A percentile compares a stretch with the other conserved stretches of the same genome.
These are phyloP conservation scores for Picochlorum sp. DNA, from an alignment of 139 green algal species.

Conservation along the genomic window DNA sequence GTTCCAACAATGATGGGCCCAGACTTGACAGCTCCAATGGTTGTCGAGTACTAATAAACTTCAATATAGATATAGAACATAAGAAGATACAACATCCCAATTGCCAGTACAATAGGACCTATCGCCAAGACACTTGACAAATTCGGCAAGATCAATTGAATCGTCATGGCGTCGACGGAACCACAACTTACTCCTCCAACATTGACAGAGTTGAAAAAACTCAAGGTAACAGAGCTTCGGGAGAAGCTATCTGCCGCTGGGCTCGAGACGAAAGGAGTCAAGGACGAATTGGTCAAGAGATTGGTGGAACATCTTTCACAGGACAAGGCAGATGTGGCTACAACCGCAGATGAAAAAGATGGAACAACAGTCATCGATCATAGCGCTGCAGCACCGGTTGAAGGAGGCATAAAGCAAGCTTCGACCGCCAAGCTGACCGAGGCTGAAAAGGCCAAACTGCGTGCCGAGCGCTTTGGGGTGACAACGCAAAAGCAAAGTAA, in stretches of 20 bases:
- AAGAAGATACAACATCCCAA: too few relatives aligned
- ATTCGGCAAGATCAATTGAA: too few relatives aligned
- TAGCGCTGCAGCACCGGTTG: neutral
- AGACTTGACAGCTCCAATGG: too few relatives aligned
- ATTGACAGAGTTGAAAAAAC: conserved; percentile 11
- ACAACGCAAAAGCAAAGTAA: neutral
- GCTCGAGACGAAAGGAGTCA: conserved; percentile 34
- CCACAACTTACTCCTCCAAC: neutral
- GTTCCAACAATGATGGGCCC: too few relatives aligned
- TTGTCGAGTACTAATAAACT: too few relatives aligned
- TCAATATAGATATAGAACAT: too few relatives aligned
- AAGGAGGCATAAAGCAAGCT: neutral
- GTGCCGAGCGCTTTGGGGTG: conserved; percentile 21
- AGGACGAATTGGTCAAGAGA: conserved; percentile 29
- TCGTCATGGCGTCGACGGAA: neutral
- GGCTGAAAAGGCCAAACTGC: conserved; percentile 17
- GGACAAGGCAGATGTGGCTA: neutral
- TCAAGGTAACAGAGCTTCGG: conserved; percentile 32
- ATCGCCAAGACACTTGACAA: too few relatives aligned
- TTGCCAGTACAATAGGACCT: too few relatives aligned
- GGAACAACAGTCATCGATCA: neutral
- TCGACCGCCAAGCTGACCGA: conserved; percentile 10
- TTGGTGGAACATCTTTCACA: conserved; percentile 14
- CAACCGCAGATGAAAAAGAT: conserved; percentile 1
- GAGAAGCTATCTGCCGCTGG: conserved; percentile 20